Evolutionary conservation across 2,329 filamentous ascomycete genomes (phyloP).

Genomic region (Davidsoniella virescens): DNA sequence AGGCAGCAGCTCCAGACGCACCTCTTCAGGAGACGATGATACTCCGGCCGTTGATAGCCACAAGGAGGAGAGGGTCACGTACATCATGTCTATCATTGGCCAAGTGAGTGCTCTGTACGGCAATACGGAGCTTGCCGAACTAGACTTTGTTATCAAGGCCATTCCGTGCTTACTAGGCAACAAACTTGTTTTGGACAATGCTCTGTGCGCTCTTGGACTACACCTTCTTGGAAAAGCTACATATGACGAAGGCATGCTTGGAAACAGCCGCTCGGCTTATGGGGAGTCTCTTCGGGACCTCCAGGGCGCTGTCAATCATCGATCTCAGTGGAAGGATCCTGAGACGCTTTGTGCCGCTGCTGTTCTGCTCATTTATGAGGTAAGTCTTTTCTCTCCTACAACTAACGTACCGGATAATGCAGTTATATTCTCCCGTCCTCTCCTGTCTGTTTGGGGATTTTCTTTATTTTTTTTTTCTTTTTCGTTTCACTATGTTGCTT

Average conservation of each 20-base stretch:
- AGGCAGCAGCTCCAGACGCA: slow-evolving; percentile 1
- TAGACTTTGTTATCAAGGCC: slow-evolving; percentile 16
- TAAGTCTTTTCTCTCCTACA: slow-evolving; percentile 13
- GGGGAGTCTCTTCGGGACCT: slow-evolving; percentile 22
- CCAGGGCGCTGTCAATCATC: slow-evolving; percentile 23
- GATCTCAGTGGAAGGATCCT: slow-evolving; percentile 22
- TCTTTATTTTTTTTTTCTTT: not conserved
- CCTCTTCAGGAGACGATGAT: not conserved
- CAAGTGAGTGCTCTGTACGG: slow-evolving; percentile 4
- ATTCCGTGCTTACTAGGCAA: slow-evolving; percentile 21
- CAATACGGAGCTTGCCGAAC: not conserved
- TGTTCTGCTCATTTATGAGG: slow-evolving; percentile 25
- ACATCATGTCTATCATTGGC: not conserved
- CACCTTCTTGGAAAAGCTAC: slow-evolving; percentile 24
- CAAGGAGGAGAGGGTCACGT: not conserved
- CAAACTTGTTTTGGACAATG: slow-evolving; percentile 23
- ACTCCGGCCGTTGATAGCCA: not conserved
- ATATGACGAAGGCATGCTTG: slow-evolving; percentile 18
- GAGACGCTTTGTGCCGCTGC: slow-evolving; percentile 28
- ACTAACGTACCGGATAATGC: not conserved
- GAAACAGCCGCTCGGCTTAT: slow-evolving; percentile 24
- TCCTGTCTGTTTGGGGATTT: not conserved
- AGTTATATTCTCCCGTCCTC: not conserved
- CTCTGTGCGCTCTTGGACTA: slow-evolving; percentile 23
- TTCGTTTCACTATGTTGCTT: not conserved